phyloP scores from a whole-genome alignment of 2,329 filamentous ascomycete genomes.

The Pseudogymnoascus sp. region DNA sequence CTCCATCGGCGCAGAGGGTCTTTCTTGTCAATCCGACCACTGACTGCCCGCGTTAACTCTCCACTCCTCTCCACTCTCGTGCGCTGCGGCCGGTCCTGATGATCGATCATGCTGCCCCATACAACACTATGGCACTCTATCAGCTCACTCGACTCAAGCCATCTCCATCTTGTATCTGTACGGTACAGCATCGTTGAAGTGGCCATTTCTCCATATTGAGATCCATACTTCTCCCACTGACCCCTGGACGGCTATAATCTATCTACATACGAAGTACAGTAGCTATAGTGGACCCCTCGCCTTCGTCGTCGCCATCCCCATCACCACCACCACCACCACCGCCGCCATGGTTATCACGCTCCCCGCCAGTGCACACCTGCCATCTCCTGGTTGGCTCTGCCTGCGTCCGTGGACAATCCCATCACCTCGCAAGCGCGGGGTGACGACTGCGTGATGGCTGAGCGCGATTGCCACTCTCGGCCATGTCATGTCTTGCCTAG shows the following conservation, averaged over 20 bases:
- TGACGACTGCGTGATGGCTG: conserved; percentile 1
- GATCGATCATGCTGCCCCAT: not conserved
- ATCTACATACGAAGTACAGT: too few species aligned
- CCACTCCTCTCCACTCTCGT: not conserved
- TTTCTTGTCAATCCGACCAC: not conserved
- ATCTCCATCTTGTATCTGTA: not conserved
- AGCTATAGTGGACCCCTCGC: not conserved
- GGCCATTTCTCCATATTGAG: not conserved
- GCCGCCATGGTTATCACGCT: not conserved
- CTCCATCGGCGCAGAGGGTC: not conserved
- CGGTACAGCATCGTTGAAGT: not conserved
- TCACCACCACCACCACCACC: not conserved
- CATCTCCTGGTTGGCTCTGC: not conserved
- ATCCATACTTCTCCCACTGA: not conserved
- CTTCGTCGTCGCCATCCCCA: not conserved
- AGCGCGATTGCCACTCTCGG: not conserved
- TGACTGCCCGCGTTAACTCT: not conserved
- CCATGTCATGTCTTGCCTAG: not conserved
- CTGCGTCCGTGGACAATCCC: not conserved
- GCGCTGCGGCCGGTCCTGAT: not conserved
- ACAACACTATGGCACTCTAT: not conserved
- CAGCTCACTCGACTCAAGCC: not conserved
- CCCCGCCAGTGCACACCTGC: not conserved
- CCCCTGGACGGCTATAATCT: not conserved
- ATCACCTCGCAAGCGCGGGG: not conserved